These are phyloP conservation scores for Backusella macrospora DNA, from an alignment of 192 early-diverging fungal genomes.

Conservation along the genomic window DNA sequence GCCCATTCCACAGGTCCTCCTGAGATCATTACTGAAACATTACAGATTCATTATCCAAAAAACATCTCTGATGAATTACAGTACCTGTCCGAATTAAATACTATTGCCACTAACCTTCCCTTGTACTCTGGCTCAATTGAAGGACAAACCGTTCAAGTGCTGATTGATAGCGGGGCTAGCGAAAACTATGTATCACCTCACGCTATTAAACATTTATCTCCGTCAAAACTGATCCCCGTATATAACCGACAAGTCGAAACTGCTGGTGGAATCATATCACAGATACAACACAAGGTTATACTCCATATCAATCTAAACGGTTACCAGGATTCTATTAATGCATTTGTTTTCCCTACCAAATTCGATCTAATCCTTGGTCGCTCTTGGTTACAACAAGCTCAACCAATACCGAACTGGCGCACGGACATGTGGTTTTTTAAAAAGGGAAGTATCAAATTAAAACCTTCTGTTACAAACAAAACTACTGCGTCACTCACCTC, in stretches of 20 bases:
- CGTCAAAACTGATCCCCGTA: background rate
- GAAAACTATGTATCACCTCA: conserved; percentile 21
- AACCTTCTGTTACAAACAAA: background rate
- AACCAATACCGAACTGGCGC: conserved; percentile 6
- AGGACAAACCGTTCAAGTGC: background rate
- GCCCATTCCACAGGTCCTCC: no score
- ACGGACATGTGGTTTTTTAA: background rate
- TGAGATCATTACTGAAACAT: background rate
- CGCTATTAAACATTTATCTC: background rate
- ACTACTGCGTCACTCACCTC: background rate
- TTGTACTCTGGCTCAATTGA: background rate
- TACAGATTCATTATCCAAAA: background rate
- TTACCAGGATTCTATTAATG: background rate
- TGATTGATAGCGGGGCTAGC: conserved; percentile 14
- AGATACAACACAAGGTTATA: background rate
- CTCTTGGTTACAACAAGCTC: background rate
- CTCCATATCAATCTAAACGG: background rate
- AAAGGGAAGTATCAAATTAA: background rate
- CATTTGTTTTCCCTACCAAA: conserved; percentile 1
- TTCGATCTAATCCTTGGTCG: conserved; percentile 18
- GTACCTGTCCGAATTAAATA: background rate
- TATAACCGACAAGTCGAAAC: conserved; percentile 1
- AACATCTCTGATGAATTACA: background rate
- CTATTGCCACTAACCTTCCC: background rate
- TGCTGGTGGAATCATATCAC: background rate